Conservation (phyloP, 768 basidiomycete genomes). For the Boletus subcaerulescens region DNA sequence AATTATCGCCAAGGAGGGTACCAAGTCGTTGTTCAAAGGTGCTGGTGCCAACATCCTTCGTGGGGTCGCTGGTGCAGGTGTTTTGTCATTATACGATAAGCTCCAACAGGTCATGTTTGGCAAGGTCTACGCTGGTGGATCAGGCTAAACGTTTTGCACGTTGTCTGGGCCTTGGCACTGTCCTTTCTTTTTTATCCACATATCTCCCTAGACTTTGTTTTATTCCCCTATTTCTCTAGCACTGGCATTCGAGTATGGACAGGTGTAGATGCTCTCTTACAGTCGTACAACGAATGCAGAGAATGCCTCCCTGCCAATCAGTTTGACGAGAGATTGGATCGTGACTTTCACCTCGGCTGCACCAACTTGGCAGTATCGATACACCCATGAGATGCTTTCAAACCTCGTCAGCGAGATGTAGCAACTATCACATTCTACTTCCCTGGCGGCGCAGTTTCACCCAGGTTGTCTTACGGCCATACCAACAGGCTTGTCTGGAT, state of each 20-base stretch:
- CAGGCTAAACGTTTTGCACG: conserved; percentile 22
- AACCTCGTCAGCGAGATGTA: background rate
- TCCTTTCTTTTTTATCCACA: conserved; percentile 29
- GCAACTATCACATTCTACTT: background rate
- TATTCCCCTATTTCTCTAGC: conserved; percentile 27
- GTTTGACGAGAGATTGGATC: background rate
- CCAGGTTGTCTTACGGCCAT: conserved; percentile 62
- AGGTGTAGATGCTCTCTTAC: conserved; percentile 21
- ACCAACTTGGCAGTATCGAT: too few relatives aligned
- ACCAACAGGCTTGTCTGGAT: conserved; percentile 78
- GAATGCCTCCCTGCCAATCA: background rate
- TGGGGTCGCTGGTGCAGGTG: conserved; percentile 99
- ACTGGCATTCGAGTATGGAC: conserved; percentile 22
- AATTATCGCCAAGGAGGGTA: conserved; percentile 94
- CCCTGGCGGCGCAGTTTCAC: conserved; percentile 7
- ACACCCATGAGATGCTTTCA: conserved; percentile 13
- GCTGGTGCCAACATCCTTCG: conserved; percentile 95
- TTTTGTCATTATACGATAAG: conserved; percentile 98
- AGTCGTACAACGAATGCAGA: conserved; percentile 17
- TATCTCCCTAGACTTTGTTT: conserved; percentile 34
- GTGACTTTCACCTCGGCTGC: too few relatives aligned
- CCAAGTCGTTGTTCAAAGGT: conserved; percentile 97
- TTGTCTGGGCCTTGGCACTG: conserved; percentile 29
- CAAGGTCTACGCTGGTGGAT: conserved; percentile 98
- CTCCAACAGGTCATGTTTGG: conserved; percentile 94